Evolutionary conservation across 1,139 yeast species (phyloP), one percentile per base, ranked within the genome.

Genomic region (Blastobotrys petasosporus): DNA sequence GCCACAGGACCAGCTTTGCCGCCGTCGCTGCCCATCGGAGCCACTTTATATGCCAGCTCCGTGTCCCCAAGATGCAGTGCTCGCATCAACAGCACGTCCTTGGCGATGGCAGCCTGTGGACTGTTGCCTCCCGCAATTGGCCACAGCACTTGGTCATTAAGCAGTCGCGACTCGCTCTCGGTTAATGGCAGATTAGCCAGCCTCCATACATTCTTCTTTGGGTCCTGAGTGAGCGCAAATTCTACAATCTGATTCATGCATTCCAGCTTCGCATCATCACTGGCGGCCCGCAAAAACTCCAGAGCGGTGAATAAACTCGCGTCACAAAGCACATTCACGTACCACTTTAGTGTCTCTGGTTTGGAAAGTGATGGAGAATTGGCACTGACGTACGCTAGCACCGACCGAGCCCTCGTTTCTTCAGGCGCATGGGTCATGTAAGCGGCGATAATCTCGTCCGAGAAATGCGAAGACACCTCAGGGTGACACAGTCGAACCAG

Each of bases 401-500:
- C 11, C n/a, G 49, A 44, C 15, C 31, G 38, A 5, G 36, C 41
- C 17, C 12, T 39, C 9, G 32, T 37, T 13, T n/a, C 38, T 29
- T 42, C 25, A 3, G 47, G 30, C 31, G 44, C 32, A 4, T 46
- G 33, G 10, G 37, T 41, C 23, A 51, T 43, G 30, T 53, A 50
- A 2, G 56, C 51, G 10, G 50, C 48, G 28, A 58, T 42, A 12
- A 58, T 47, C 32, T 55, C 47, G 29, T 52, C 58, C 1, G 53
- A 47, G 43, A 51, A 58, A 4, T 54, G 54, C 3, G 57, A 52
- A 25, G 51, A 39, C 6, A 51, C 57, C 13, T 49, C 45, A 1
- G 62, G 62, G 32, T 57, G 56, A 31, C 55, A 50, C 16, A 58
- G 50, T 25, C 52, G 49, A n/a, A 45, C 32, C 17, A 59, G 43